Base-by-base conservation (phyloP, 805 yeast species). In the Huiozyma sinensis region DNA sequence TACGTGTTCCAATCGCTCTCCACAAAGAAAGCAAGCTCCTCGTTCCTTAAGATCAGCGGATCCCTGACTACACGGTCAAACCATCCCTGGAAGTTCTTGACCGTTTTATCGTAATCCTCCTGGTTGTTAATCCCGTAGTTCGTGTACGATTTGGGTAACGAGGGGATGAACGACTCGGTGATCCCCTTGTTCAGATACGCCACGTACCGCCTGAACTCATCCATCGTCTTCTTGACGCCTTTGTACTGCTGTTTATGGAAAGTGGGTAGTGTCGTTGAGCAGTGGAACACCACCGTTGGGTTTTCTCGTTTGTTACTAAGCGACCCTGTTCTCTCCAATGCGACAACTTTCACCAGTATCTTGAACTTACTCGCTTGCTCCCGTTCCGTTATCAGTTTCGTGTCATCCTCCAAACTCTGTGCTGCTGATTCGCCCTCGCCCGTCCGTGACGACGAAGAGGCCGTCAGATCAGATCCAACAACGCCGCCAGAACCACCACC, bases 161-260 rank as follows among this genome's bases (percentile, higher is more conserved):
- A 79, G 0, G 97, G 97, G 4, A 92, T 88, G 64, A 90, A 88
- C 44, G 92, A 89, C 61, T 92, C 97, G 31, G 90, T 81, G 55
- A 88, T 83, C 34, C 94, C 84, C 17, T 80, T 79, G 45, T 79
- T 78, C 49, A 92, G 66, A 58, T 83, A 90, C 51, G 77, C 78
- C 63, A 84, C 85, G 55, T 92, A 76, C 47, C 79, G 76, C 31
- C 75, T 76, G 51, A 88, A 71, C 61, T 92, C 98, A 47, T 73
- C 73, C 57, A 78, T 83, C 0, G 95, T 81, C 46, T 97, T 75
- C 51, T 95, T 77, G 11, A 90, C 67, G 44, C 81, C 89, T 44
- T 79, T 77, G 61, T 83, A 88, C 7, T 63, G 61, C 6, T 75
- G 65, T 50, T 83, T 86, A 46, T 96, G 70, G 60, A 77, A 92